These are phyloP conservation scores for Scytalidium lignicola DNA, from an alignment of 2,329 filamentous ascomycete genomes.

Conservation along the genomic window DNA sequence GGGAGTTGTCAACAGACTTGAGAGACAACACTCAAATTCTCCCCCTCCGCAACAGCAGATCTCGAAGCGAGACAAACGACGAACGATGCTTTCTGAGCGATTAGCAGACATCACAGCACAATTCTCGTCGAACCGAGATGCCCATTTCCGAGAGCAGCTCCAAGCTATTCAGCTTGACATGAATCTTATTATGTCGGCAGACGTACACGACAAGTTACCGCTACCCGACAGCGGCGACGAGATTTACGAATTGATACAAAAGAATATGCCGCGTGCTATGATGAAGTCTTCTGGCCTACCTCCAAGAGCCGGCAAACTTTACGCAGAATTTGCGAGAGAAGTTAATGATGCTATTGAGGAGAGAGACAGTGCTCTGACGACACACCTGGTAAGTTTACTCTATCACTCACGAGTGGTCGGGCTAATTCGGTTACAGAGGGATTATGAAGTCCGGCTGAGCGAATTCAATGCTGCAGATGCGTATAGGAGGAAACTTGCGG, in stretches of 20 bases:
- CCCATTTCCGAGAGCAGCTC: slow-evolving; percentile 82
- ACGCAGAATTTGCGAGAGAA: slow-evolving; percentile 78
- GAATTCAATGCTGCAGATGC: slow-evolving; percentile 54
- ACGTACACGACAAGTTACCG: slow-evolving; percentile 69
- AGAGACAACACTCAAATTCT: slow-evolving; percentile 25
- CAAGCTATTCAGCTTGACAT: slow-evolving; percentile 90
- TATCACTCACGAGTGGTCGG: slow-evolving; percentile 9
- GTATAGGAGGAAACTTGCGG: slow-evolving; percentile 59
- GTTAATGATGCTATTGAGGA: slow-evolving; percentile 86
- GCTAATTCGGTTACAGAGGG: slow-evolving; percentile 40
- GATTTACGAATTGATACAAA: slow-evolving; percentile 29
- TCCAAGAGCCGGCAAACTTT: slow-evolving; percentile 72
- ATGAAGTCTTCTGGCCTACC: slow-evolving; percentile 36
- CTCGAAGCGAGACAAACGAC: slow-evolving; percentile 87
- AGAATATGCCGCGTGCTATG: slow-evolving; percentile 18
- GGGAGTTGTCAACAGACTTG: slow-evolving; percentile 17
- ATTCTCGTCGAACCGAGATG: slow-evolving; percentile 76
- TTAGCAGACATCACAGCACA: slow-evolving; percentile 70
- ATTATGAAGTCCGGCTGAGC: slow-evolving; percentile 57
- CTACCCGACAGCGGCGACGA: slow-evolving; percentile 50
- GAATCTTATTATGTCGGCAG: slow-evolving; percentile 76
- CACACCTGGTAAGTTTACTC: slow-evolving; percentile 68
- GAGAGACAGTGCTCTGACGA: slow-evolving; percentile 75
- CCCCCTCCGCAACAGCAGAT: slow-evolving; percentile 23
- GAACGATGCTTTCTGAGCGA: slow-evolving; percentile 75